These are phyloP conservation scores for Heliamphora pulchella DNA, from an alignment of 179 eudicot species.

Conservation along the genomic window DNA sequence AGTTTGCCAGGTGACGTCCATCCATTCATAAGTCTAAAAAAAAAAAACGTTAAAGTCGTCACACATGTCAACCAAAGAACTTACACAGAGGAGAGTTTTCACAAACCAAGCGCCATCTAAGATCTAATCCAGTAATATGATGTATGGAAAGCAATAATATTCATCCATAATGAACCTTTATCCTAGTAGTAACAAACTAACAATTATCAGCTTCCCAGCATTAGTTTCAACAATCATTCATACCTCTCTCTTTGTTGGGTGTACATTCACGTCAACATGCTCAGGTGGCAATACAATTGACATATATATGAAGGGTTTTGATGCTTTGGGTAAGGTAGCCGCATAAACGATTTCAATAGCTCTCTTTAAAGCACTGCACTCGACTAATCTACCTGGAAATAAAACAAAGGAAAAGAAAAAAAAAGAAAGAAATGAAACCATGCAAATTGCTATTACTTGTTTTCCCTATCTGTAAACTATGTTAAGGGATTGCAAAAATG, in stretches of 20 bases:
- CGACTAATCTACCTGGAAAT: slow-evolving; percentile 82
- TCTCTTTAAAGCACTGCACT: slow-evolving; percentile 85
- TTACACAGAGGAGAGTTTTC: neutral
- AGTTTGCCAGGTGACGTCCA: neutral
- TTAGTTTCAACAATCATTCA: neutral
- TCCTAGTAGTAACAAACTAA: neutral
- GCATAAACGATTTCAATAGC: slow-evolving; percentile 93
- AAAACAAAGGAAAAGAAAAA: slow-evolving; percentile 5
- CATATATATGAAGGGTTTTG: slow-evolving; percentile 96
- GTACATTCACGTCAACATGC: slow-evolving; percentile 94
- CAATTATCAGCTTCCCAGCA: neutral
- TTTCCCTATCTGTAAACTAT: neutral
- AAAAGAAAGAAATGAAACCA: neutral
- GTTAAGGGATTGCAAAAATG: slow-evolving; percentile 1
- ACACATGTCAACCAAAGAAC: neutral
- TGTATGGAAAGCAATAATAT: neutral
- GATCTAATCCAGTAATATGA: neutral
- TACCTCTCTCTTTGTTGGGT: slow-evolving; percentile 99
- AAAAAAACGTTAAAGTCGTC: neutral
- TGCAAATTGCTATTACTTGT: neutral
- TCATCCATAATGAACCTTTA: neutral
- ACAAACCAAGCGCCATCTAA: neutral
- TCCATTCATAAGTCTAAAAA: too few relatives aligned
- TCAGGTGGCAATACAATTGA: slow-evolving; percentile 76
- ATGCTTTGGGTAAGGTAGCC: slow-evolving; percentile 93